Percentiles rank a stretch among this genome's conserved stretches.
Evolutionary conservation across 148 eudicot genomes (phyloP).

Genomic region (Fagopyrum homotropicum): DNA sequence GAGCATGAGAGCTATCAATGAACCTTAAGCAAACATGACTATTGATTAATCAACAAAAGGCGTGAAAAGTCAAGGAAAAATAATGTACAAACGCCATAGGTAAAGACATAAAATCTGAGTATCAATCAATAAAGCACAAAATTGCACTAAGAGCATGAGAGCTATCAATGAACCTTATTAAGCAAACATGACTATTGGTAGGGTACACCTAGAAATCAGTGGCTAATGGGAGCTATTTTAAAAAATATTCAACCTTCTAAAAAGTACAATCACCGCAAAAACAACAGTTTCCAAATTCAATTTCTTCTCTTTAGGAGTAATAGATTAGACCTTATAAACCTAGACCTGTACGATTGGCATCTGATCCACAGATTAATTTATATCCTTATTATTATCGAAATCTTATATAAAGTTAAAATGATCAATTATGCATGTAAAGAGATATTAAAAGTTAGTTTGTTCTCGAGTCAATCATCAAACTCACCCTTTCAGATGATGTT

Average conservation of each 20-base stretch:
- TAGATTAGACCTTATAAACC: not conserved
- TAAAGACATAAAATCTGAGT: not conserved
- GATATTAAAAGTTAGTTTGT: not conserved
- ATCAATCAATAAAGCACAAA: not conserved
- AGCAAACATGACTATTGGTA: not conserved
- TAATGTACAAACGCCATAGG: not conserved
- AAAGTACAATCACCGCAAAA: not conserved
- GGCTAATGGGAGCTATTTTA: not conserved
- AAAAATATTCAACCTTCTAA: not conserved
- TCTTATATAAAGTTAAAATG: not conserved
- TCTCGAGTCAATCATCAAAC: conserved; percentile 18
- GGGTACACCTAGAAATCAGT: not conserved
- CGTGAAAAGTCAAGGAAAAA: not conserved
- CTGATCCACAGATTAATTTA: not conserved
- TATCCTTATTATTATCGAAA: not conserved
- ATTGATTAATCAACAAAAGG: not conserved
- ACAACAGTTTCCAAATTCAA: not conserved
- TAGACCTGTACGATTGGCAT: not conserved
- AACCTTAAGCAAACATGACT: not conserved
- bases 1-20: not conserved
- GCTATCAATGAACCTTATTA: not conserved
- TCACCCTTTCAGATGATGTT: conserved; percentile 92
- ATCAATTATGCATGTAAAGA: not conserved
- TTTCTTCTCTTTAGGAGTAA: not conserved
- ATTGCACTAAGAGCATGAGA: not conserved